phyloP scores from a whole-genome alignment of 331 rosid genomes.

The Quercus lobata region DNA sequence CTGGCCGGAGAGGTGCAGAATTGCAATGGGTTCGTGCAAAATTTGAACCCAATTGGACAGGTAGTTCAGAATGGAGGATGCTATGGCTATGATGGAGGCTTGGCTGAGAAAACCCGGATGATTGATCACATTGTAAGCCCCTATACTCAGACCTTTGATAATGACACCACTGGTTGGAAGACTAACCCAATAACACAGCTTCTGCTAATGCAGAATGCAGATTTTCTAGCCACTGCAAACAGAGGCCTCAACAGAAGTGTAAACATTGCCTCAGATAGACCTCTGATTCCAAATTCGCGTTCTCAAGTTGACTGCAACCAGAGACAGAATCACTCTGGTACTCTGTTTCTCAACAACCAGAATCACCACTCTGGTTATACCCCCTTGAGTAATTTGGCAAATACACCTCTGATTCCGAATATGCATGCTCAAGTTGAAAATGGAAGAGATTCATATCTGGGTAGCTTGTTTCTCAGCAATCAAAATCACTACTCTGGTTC shows the following conservation, averaged over 20 bases:
- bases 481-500: conserved; percentile 34
- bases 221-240: conserved; percentile 23
- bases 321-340: conserved; percentile 19
- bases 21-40: conserved; percentile 25
- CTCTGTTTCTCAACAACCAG: conserved; percentile 8
- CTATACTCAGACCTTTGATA: conserved; percentile 19
- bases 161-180: conserved; percentile 31
- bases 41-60: conserved; percentile 22
- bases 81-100: conserved; percentile 14
- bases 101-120: conserved; percentile 14
- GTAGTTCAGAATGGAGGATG: conserved; percentile 10
- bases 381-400: conserved; percentile 8
- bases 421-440: conserved; percentile 30
- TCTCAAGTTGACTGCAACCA: conserved; percentile 19
- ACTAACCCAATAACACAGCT: conserved; percentile 23
- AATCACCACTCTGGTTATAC: conserved; percentile 20
- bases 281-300: conserved; percentile 30
- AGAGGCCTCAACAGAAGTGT: conserved; percentile 18
- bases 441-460: conserved; percentile 12
- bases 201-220: conserved; percentile 27
- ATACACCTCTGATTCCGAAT: conserved; percentile 23
- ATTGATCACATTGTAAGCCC: conserved; percentile 33
- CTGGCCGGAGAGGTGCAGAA: conserved; percentile 17
- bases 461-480: conserved; percentile 28
- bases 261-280: conserved; percentile 40